Conservation (phyloP, 2,329 filamentous ascomycete genomes). For the Pseudocercospora fijiensis region DNA sequence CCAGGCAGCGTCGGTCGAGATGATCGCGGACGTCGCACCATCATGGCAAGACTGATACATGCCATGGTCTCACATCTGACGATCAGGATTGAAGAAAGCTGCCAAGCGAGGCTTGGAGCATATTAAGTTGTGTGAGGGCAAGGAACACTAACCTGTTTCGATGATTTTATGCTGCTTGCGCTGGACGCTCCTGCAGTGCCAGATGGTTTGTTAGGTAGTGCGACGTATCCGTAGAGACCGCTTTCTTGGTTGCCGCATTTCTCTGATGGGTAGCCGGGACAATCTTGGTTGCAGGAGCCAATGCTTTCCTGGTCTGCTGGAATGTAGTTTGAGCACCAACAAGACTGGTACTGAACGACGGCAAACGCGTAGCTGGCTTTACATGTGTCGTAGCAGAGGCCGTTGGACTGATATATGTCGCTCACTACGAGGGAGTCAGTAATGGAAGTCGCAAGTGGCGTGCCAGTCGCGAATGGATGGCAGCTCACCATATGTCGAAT, state of each 20-base stretch:
- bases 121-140: conserved; percentile 11
- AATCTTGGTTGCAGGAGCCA: conserved; percentile 56
- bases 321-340: conserved; percentile 73
- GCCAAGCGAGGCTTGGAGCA: conserved; percentile 14
- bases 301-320: conserved; percentile 49
- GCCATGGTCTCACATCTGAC: conserved; percentile 17
- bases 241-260: conserved; percentile 60
- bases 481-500: conserved; percentile 36
- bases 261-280: conserved; percentile 68
- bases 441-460: conserved; percentile 3
- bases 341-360: conserved; percentile 62
- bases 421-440: conserved; percentile 31
- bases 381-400: conserved; percentile 65
- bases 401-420: conserved; percentile 61
- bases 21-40: conserved; percentile 15
- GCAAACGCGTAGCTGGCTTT: conserved; percentile 61
- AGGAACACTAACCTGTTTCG: conserved; percentile 30
- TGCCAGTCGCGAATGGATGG: background rate
- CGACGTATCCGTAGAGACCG: conserved; percentile 65
- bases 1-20: conserved; percentile 7
- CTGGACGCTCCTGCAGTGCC: conserved; percentile 53
- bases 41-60: background rate
- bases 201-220: conserved; percentile 53
- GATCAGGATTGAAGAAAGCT: conserved; percentile 3
- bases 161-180: conserved; percentile 26